phyloP scores from a whole-genome alignment of 805 yeast species.

The Hanseniaspora lindneri region DNA sequence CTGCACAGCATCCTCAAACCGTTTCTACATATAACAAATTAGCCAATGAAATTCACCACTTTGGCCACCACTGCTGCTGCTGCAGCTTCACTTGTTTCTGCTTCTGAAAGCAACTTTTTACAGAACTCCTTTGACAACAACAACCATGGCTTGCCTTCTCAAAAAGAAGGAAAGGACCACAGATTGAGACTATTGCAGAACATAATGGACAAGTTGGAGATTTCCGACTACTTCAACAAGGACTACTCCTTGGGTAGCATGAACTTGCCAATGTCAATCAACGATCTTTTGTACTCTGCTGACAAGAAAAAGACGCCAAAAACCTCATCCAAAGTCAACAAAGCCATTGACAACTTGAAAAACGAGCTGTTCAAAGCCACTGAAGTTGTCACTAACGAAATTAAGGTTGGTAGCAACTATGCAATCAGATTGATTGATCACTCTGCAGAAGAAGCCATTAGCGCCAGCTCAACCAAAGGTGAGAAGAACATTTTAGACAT shows the following conservation, averaged over 20 bases:
- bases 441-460: neutral
- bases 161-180: conserved; percentile 5
- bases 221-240: conserved; percentile 14
- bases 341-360: conserved; percentile 6
- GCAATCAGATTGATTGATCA: conserved; percentile 16
- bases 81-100: conserved; percentile 18
- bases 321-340: neutral
- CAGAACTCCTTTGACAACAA: conserved; percentile 15
- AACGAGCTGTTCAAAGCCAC: neutral
- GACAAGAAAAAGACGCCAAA: neutral
- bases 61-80: conserved; percentile 39
- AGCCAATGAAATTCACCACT: conserved; percentile 17
- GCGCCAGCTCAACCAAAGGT: conserved; percentile 8
- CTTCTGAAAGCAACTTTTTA: conserved; percentile 16
- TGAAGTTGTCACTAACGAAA: conserved; percentile 13
- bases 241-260: conserved; percentile 9
- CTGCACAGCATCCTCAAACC: too few relatives aligned
- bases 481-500: conserved; percentile 61
- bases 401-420: conserved; percentile 15
- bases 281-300: conserved; percentile 4
- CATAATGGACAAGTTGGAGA: conserved; percentile 15
- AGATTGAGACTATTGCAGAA: conserved; percentile 11
- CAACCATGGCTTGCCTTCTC: conserved; percentile 1
- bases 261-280: conserved; percentile 9
- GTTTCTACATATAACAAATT: neutral